phyloP scores from a whole-genome alignment of 2,329 filamentous ascomycete genomes.

The Botrytis aclada region DNA sequence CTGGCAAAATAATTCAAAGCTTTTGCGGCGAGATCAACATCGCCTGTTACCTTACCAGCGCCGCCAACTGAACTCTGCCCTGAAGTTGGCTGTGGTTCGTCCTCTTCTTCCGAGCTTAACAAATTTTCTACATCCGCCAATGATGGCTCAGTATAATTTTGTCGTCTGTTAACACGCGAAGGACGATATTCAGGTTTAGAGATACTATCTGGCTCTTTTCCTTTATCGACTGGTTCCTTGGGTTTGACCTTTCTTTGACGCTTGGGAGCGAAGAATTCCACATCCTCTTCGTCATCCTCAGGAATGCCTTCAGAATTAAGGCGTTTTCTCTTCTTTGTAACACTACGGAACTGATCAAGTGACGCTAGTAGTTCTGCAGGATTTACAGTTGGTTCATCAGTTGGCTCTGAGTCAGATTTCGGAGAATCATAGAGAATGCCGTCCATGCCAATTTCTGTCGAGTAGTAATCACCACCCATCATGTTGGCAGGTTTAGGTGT shows the following conservation, averaged over 20 bases:
- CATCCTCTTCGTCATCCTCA: conserved; percentile 28
- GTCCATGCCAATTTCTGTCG: conserved; percentile 31
- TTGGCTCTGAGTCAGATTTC: conserved; percentile 21
- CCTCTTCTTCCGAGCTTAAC: conserved; percentile 6
- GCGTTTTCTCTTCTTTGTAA: conserved; percentile 29
- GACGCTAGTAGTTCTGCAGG: conserved; percentile 31
- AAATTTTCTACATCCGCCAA: conserved; percentile 26
- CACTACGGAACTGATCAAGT: conserved; percentile 20
- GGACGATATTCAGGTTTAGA: conserved; percentile 24
- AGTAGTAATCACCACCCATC: conserved; percentile 37
- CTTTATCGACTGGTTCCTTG: conserved; percentile 21
- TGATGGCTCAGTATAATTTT: conserved; percentile 31
- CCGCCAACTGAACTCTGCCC: conserved; percentile 11
- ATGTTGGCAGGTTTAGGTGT: conserved; percentile 28
- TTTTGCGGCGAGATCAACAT: conserved; percentile 29
- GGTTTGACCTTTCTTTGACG: conserved; percentile 26
- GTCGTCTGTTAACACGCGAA: conserved; percentile 25
- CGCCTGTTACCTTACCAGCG: conserved; percentile 14
- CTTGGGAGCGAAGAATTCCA: conserved; percentile 34
- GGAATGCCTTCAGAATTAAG: conserved; percentile 21
- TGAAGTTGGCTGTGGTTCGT: not conserved
- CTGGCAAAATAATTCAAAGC: conserved; percentile 27
- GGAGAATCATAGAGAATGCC: conserved; percentile 36
- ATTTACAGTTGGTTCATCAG: conserved; percentile 25
- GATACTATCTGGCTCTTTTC: conserved; percentile 1